Conservation (phyloP, 2,329 filamentous ascomycete species). For the Raffaelea arxii region DNA sequence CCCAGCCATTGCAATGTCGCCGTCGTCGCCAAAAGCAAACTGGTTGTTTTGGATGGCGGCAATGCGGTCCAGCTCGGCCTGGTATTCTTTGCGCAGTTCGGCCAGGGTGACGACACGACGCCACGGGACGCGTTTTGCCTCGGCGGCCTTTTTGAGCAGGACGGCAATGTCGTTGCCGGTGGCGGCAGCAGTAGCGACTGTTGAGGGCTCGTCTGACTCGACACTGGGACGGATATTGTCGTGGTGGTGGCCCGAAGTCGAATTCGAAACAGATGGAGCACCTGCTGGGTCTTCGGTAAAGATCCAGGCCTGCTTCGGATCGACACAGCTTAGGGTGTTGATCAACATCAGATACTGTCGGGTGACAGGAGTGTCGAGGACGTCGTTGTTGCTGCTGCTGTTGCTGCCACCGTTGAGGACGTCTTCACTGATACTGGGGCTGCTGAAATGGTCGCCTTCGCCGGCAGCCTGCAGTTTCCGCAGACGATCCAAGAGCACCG, state of each 20-base stretch:
- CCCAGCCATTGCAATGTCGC: slow-evolving; percentile 44
- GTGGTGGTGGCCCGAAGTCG: neutral
- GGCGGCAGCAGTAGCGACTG: too few species aligned
- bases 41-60: slow-evolving; percentile 82
- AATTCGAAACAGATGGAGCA: neutral
- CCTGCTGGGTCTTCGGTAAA: slow-evolving; percentile 37
- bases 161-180: slow-evolving; percentile 12
- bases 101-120: slow-evolving; percentile 76
- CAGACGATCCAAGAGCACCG: slow-evolving; percentile 52
- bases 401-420: neutral
- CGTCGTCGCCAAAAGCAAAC: slow-evolving; percentile 59
- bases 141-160: slow-evolving; percentile 15
- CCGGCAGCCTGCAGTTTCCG: slow-evolving; percentile 50
- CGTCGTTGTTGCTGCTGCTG: slow-evolving; percentile 34
- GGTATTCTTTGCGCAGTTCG: slow-evolving; percentile 81
- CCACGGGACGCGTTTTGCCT: slow-evolving; percentile 29
- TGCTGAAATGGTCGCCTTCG: slow-evolving; percentile 43
- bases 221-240: slow-evolving; percentile 1
- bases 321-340: slow-evolving; percentile 82
- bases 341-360: slow-evolving; percentile 84
- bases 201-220: slow-evolving; percentile 1
- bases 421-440: neutral
- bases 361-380: slow-evolving; percentile 54
- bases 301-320: slow-evolving; percentile 74
- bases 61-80: slow-evolving; percentile 79